These are phyloP conservation scores for Phytomonas sp. DNA, from an alignment of 208 protist genomes.

Conservation along the genomic window DNA sequence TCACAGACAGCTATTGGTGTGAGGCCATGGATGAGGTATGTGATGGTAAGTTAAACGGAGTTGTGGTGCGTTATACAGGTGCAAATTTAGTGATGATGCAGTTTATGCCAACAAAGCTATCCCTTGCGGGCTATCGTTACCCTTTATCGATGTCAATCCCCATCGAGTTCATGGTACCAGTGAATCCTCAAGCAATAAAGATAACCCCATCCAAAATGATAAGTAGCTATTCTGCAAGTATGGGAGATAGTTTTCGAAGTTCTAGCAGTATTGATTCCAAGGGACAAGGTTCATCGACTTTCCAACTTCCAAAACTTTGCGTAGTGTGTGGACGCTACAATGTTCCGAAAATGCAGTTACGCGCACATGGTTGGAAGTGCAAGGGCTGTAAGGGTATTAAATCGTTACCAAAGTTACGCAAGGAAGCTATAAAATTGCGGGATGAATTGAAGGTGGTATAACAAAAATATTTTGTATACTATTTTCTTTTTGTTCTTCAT, in stretches of 20 bases:
- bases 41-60: slow-evolving; percentile 68
- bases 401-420: slow-evolving; percentile 44
- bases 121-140: slow-evolving; percentile 76
- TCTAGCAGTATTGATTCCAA: background rate
- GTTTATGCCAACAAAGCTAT: slow-evolving; percentile 65
- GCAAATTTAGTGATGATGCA: slow-evolving; percentile 79
- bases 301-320: slow-evolving; percentile 46
- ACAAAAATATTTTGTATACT: background rate
- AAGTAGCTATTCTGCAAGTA: slow-evolving; percentile 10
- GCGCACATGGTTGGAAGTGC: slow-evolving; percentile 80
- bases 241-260: background rate
- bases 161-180: slow-evolving; percentile 76
- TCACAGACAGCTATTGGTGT: slow-evolving; percentile 88
- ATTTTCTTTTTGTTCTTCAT: slow-evolving; percentile 12
- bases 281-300: background rate
- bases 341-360: slow-evolving; percentile 51
- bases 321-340: slow-evolving; percentile 84
- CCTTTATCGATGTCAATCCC: slow-evolving; percentile 87
- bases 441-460: slow-evolving; percentile 12
- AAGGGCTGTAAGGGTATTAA: slow-evolving; percentile 82
- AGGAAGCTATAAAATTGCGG: slow-evolving; percentile 35
- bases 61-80: slow-evolving; percentile 83
- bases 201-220: slow-evolving; percentile 16
- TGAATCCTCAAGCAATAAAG: slow-evolving; percentile 17
- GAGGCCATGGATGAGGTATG: slow-evolving; percentile 85